Evolutionary conservation across 179 eudicot species (phyloP), one percentile per base, ranked within the genome.

Genomic region (Camellia oleifera): DNA sequence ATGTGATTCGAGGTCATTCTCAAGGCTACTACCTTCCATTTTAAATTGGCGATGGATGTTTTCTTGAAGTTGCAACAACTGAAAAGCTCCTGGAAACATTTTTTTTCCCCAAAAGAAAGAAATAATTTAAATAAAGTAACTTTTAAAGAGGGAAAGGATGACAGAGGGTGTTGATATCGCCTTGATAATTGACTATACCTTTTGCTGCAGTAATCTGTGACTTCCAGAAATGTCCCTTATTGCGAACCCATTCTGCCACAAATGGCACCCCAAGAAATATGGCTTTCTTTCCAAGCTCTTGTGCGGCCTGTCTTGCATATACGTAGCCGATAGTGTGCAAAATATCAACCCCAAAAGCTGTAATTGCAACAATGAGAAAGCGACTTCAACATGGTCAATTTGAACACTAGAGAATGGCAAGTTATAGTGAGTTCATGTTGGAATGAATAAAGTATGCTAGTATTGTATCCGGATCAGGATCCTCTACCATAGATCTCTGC

Each of bases 201-300:
- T 89, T 94, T n/a, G 99, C 96, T 79, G 99, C 98, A 67, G 97
- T 94, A 3, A 95, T 81, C 74, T 95, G 99, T 77, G 99, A 92
- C 54, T 92, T 95, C 97, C 97, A 91, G 76, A 92, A 83, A 74
- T 94, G 98, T 15, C 99, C 99, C 85, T 92, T 94, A 23, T 85
- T 89, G 3, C 98, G 93, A 54, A 91, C 99, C 99, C 98, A 95
- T 82, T 95, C 98, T 0, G 99, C 97, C 79, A 95, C 57, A 20
- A 95, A 95, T 62, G 99, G 98, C 70, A 95, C 89, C 3, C 99
- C 97, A 26, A 95, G 88, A 81, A 92, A 95, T 71, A 87, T 80
- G 18, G 97, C 91, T 83, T 95, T 95, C 85, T 95, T 95, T 56
- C 99, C 99, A 14, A 95, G 97, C 87, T 95, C 96, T 69, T 84